phyloP scores from a whole-genome alignment of 2,329 filamentous ascomycete genomes.

The Pseudogymnoascus destructans region DNA sequence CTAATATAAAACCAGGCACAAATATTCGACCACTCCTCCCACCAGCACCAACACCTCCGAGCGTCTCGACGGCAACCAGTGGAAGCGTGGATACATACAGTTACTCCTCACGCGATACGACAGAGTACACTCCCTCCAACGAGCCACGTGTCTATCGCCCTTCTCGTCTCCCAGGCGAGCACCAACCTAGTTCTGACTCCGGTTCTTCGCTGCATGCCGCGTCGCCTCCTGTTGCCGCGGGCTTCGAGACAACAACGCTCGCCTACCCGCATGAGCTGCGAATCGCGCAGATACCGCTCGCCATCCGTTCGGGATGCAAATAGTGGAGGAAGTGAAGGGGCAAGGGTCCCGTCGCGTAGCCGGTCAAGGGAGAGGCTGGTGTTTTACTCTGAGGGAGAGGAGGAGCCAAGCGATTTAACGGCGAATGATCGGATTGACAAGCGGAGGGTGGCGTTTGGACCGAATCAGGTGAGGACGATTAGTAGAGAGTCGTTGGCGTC shows the following conservation, averaged over 20 bases:
- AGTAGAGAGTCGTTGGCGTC: background rate
- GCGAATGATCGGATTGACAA: conserved; percentile 9
- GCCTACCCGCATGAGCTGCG: background rate
- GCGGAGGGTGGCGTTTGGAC: background rate
- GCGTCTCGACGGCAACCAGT: background rate
- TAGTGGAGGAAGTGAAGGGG: background rate
- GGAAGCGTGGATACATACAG: background rate
- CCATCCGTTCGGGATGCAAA: background rate
- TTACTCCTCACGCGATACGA: background rate
- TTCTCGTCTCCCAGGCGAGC: background rate
- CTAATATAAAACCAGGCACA: background rate
- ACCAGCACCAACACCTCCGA: background rate
- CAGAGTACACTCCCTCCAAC: background rate
- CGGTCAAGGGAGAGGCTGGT: background rate
- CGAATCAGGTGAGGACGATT: background rate
- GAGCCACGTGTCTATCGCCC: background rate
- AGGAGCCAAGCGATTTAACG: background rate
- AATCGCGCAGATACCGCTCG: background rate
- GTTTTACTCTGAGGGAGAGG: background rate
- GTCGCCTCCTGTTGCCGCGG: background rate
- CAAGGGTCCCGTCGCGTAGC: background rate
- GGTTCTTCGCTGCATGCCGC: background rate
- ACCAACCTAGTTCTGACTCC: background rate
- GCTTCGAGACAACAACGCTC: background rate
- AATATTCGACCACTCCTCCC: background rate